A percentile compares a stretch with the other conserved stretches of the same genome.
phyloP scores from a whole-genome alignment of 371 early-diverging fungal genomes.

The Syncephalastrum racemosum region DNA sequence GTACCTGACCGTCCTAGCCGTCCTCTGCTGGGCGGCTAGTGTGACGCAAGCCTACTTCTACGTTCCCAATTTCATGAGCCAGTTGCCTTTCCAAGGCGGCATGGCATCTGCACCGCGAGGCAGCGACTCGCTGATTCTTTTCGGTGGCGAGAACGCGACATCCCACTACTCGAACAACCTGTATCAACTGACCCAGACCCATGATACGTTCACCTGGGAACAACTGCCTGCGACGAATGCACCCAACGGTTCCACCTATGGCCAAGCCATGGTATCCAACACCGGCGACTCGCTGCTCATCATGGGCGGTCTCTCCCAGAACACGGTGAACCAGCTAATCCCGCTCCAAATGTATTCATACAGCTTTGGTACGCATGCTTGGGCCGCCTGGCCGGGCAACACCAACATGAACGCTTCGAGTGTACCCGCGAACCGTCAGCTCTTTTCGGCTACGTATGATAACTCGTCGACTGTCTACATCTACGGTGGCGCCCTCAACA shows the following conservation, averaged over 20 bases:
- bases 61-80: conserved; percentile 13
- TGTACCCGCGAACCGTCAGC: conserved; percentile 23
- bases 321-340: conserved; percentile 1
- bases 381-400: conserved; percentile 13
- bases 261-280: conserved; percentile 18
- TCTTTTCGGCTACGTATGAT: conserved; percentile 26
- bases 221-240: conserved; percentile 22
- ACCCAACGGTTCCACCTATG: conserved; percentile 16
- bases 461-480: conserved; percentile 19
- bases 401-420: conserved; percentile 7
- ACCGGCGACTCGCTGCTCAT: conserved; percentile 12
- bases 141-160: conserved; percentile 33
- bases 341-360: conserved; percentile 22
- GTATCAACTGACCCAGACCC: conserved; percentile 22
- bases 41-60: conserved; percentile 23
- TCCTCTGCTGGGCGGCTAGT: conserved; percentile 6
- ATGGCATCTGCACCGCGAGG: conserved; percentile 24
- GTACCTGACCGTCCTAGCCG: conserved; percentile 5
- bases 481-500: conserved; percentile 30
- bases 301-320: conserved; percentile 17
- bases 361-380: conserved; percentile 13
- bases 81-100: conserved; percentile 28
- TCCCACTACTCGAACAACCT: conserved; percentile 20
- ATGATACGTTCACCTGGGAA: conserved; percentile 19
- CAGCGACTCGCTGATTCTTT: conserved; percentile 28